These are phyloP conservation scores for Protomyces arabidopsidicola DNA, from an alignment of 1,139 yeast genomes.

Conservation along the genomic window DNA sequence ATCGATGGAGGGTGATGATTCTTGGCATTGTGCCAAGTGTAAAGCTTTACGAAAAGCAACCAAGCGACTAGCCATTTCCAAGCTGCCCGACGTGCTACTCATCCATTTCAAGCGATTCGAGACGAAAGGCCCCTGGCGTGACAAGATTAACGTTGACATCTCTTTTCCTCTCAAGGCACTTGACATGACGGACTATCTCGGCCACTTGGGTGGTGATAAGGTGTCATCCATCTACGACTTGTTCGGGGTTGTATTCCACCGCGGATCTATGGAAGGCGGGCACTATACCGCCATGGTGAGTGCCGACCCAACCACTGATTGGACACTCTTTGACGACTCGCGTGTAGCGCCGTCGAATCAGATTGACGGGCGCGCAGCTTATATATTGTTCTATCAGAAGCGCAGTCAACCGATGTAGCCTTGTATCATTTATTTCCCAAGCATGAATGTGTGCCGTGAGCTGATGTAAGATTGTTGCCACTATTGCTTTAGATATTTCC, in stretches of 20 bases:
- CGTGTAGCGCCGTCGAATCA: slow-evolving; percentile 40
- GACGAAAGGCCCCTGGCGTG: slow-evolving; percentile 44
- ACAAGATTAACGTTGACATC: slow-evolving; percentile 60
- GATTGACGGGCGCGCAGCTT: slow-evolving; percentile 20
- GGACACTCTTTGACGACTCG: slow-evolving; percentile 79
- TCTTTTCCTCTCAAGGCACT: slow-evolving; percentile 56
- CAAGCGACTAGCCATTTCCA: slow-evolving; percentile 62
- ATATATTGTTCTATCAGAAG: slow-evolving; percentile 15
- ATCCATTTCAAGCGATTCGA: slow-evolving; percentile 78
- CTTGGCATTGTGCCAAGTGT: slow-evolving; percentile 88
- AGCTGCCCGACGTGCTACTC: slow-evolving; percentile 67
- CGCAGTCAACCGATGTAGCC: slow-evolving; percentile 1
- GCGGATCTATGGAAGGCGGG: slow-evolving; percentile 77
- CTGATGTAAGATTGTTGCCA: too few species aligned
- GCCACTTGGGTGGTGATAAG: slow-evolving; percentile 39
- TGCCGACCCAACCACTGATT: slow-evolving; percentile 52
- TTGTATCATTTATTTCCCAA: not conserved
- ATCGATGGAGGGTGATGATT: slow-evolving; percentile 69
- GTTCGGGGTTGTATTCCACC: slow-evolving; percentile 85
- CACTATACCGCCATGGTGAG: slow-evolving; percentile 85
- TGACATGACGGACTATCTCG: slow-evolving; percentile 78
- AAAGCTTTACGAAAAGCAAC: slow-evolving; percentile 61
- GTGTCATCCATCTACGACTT: slow-evolving; percentile 58
- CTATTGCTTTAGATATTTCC: too few species aligned
- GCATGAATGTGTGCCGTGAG: not conserved